These are phyloP conservation scores for Candida multigemmis DNA, from an alignment of 805 yeast species.

Conservation along the genomic window DNA sequence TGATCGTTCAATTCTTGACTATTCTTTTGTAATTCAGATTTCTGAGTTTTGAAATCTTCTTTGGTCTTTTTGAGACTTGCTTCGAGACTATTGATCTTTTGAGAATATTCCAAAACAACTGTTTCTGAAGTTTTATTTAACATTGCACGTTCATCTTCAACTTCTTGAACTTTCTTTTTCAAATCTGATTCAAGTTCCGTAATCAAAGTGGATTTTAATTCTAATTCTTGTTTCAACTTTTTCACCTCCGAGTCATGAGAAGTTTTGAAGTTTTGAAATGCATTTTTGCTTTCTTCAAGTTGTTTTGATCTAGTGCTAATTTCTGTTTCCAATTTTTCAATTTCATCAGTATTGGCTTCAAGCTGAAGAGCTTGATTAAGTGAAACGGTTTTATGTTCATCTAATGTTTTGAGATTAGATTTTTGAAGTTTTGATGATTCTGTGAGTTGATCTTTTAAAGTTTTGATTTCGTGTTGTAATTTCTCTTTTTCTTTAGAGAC, in stretches of 20 bases:
- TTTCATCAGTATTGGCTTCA: not conserved
- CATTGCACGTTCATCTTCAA: slow-evolving; percentile 42
- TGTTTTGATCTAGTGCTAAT: not conserved
- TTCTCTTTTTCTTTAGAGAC: slow-evolving; percentile 1
- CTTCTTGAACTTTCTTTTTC: slow-evolving; percentile 28
- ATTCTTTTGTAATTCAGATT: slow-evolving; percentile 1
- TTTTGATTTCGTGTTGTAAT: slow-evolving; percentile 1
- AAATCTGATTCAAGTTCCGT: slow-evolving; percentile 20
- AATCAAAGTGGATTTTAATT: slow-evolving; percentile 17
- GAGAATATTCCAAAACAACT: slow-evolving; percentile 38
- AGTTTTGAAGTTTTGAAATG: slow-evolving; percentile 5
- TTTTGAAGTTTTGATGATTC: slow-evolving; percentile 1
- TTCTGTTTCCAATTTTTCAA: slow-evolving; percentile 2
- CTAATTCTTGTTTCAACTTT: slow-evolving; percentile 7
- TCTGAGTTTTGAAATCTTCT: slow-evolving; percentile 5
- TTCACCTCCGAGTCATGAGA: slow-evolving; percentile 7
- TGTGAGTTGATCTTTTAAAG: slow-evolving; percentile 2
- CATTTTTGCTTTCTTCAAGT: slow-evolving; percentile 4
- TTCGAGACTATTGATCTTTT: slow-evolving; percentile 36
- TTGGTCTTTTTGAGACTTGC: slow-evolving; percentile 11
- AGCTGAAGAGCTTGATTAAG: no score
- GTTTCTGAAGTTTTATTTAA: slow-evolving; percentile 42
- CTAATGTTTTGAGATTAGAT: no score
- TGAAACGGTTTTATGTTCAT: no score
- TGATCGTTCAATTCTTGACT: slow-evolving; percentile 3